These are phyloP conservation scores for Taphrina flavorubra DNA, from an alignment of 1,139 yeast genomes.

Conservation along the genomic window DNA sequence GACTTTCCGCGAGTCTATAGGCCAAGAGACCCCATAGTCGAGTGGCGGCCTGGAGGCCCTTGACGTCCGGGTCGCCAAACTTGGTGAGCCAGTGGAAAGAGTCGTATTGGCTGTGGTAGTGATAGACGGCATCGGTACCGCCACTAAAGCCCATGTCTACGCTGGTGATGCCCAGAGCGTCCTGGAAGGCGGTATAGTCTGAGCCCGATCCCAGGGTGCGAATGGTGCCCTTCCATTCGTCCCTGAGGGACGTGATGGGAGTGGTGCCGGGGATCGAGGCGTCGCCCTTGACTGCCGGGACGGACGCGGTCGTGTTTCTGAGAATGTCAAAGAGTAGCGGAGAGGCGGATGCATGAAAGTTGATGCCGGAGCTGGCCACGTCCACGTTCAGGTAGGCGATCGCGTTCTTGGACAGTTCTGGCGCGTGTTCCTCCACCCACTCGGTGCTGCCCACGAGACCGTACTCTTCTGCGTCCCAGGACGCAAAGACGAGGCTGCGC, in stretches of 20 bases:
- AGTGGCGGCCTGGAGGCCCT: slow-evolving; percentile 61
- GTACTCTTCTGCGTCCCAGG: slow-evolving; percentile 80
- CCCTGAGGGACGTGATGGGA: slow-evolving; percentile 57
- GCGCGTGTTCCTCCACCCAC: slow-evolving; percentile 64
- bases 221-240: slow-evolving; percentile 59
- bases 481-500: slow-evolving; percentile 64
- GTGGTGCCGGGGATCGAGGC: slow-evolving; percentile 15
- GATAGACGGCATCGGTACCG: slow-evolving; percentile 62
- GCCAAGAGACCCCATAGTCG: slow-evolving; percentile 60
- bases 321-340: slow-evolving; percentile 60
- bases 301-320: slow-evolving; percentile 49
- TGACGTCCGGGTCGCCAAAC: slow-evolving; percentile 65
- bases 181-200: slow-evolving; percentile 70
- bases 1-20: slow-evolving; percentile 58
- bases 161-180: slow-evolving; percentile 70
- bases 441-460: slow-evolving; percentile 72
- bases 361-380: slow-evolving; percentile 63
- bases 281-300: slow-evolving; percentile 58
- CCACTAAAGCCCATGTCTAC: slow-evolving; percentile 62
- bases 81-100: slow-evolving; percentile 63
- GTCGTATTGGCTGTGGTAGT: slow-evolving; percentile 60
- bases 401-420: slow-evolving; percentile 56
- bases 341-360: slow-evolving; percentile 57
- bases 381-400: slow-evolving; percentile 69
- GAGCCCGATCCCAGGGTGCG: slow-evolving; percentile 67